Conservation (phyloP, 2,329 filamentous ascomycete species). For the Oidium heveae region DNA sequence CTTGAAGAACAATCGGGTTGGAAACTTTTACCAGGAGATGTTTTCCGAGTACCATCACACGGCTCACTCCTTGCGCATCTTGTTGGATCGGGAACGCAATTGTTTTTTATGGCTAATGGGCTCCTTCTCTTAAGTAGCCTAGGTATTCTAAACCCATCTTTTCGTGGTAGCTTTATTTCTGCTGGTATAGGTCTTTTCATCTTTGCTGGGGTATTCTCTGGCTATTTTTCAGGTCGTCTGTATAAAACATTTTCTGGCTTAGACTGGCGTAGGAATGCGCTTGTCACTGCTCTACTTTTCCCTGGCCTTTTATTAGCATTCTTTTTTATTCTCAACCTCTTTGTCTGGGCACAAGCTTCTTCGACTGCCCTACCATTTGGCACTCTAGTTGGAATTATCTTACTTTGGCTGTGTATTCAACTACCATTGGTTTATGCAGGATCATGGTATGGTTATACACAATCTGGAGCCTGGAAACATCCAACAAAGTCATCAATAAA, state of each 20-base stretch:
- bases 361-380: constrained; percentile 69
- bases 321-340: constrained; percentile 61
- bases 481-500: constrained; percentile 53
- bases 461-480: constrained; percentile 47
- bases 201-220: constrained; percentile 61
- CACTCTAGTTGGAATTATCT: constrained; percentile 45
- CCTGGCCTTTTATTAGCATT: constrained; percentile 53
- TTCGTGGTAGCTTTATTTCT: constrained; percentile 72
- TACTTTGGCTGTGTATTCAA: constrained; percentile 67
- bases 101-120: constrained; percentile 57
- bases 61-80: constrained; percentile 55
- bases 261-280: constrained; percentile 49
- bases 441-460: constrained; percentile 50
- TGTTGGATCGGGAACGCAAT: constrained; percentile 64
- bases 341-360: constrained; percentile 74
- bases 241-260: constrained; percentile 64
- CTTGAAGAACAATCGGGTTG: constrained; percentile 65
- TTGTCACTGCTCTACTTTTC: constrained; percentile 54
- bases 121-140: constrained; percentile 48
- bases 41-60: constrained; percentile 49
- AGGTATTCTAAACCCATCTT: constrained; percentile 62
- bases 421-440: constrained; percentile 64
- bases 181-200: constrained; percentile 65
- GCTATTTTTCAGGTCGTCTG: constrained; percentile 63
- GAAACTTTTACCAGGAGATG: constrained; percentile 74